Evolutionary conservation across 1,139 yeast species (phyloP), one percentile per base, ranked within the genome.

Genomic region (Scheffersomyces lignicola): DNA sequence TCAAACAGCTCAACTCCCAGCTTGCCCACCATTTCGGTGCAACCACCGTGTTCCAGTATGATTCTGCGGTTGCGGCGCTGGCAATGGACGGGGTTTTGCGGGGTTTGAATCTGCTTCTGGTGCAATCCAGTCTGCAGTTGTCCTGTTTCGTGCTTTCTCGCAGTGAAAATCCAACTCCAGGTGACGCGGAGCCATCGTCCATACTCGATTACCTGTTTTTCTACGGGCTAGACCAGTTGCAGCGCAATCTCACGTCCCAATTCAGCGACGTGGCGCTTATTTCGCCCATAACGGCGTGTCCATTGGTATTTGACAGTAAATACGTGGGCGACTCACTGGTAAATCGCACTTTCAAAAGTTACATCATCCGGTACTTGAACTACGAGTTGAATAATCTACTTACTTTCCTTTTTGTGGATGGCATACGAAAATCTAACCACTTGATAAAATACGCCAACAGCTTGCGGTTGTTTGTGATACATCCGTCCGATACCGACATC

Each of bases 401-500:
- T 11, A 44, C 60, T 12, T 48, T 52, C 10, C 43, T 64, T 13
- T 62, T 57, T 36, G 57, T 78, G 16, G 66, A 73, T 24, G 69
- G 75, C 2, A 49, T 76, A 2, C 50, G 55, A 25, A 67, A 68
- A 36, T 60, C 67, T 8, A 78, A 80, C 47, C 82, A 81, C 14
- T 47, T 77, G 8, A 62, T 78, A 9, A 60, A 61, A 35, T 58
- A 66, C 28, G 82, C 83, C 0, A 57, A 62, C 14, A 51, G 62
- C 2, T 32, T 79, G 9, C 64, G 69, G 34, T 39, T 78, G 2
- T 62, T 55, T 32, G 35, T 65, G 9, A 31, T 65, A 18, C 62
- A 58, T 20, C 28, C 15, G 10, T 7, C 28, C 8, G 10, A 25
- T 7, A 25, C 16, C 14, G 7, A 7, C 6, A 25, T 25, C 14